Evolutionary conservation across 176 grass and related monocot species (phyloP), one percentile per base, ranked within the genome.

Genomic region (Aegilops sharonensis): DNA sequence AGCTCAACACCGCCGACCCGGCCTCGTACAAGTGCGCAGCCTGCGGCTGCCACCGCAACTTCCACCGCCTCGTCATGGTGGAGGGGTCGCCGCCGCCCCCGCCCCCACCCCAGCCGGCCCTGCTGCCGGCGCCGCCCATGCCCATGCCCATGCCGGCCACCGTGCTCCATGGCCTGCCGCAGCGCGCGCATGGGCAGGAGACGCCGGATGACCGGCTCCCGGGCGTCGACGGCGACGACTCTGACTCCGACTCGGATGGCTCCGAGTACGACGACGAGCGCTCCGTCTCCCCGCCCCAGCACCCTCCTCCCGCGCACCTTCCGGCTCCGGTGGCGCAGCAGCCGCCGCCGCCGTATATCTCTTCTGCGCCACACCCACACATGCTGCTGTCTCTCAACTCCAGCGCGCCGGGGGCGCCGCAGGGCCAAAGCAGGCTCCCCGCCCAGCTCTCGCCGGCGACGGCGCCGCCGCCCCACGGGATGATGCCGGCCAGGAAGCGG

Each of bases 31-130:
- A 80, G 82, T 99, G 97, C 85, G 97, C 90, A 0, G 97, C 94
- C 1, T 99, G 97, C 77, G 92, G 97, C 32, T 99, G 97, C 77
- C 97, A 99, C 87, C 97, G 97, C 85, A 99, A 97, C 81, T 99
- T 99, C 83, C 97, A 99, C 90, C 97, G 97, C 48, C 92, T 92
- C 2, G 18, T 94, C 12, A 47, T 79, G 10, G 14, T 50, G 72
- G 90, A 90, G 27, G 83, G 79, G 0, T 77, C 67, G 10, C 79
- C 68, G 1, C 84, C 71, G 68, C 79, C 56, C 1, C 84, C 68
- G 13, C 87, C 62, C 40, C 79, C 24, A 27, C 11, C 59, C 17
- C 73, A 17, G 42, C n/a, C 8, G 48, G 72, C 48, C 73, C 59
- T 74, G 69, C 80, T 62, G 72, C 87, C 81, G 1, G 66, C 60